phyloP scores from a whole-genome alignment of 352 stramenopile species.

The Phytophthora tentaculata region DNA sequence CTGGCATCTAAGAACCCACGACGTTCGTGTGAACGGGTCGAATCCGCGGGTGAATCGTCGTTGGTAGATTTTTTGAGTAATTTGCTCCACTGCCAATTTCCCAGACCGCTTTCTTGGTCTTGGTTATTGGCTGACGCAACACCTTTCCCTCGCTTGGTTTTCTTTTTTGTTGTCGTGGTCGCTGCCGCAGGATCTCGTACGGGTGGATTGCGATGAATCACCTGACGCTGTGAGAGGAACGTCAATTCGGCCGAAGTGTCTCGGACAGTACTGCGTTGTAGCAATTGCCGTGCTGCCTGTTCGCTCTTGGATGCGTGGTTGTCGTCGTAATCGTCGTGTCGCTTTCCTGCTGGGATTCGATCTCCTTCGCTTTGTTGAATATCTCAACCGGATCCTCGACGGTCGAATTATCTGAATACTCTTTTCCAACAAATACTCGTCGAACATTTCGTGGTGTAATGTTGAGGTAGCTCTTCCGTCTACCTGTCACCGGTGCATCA shows the following conservation, averaged over 20 bases:
- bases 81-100: too few relatives aligned
- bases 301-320: slow-evolving; percentile 31
- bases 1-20: slow-evolving; percentile 34
- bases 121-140: too few relatives aligned
- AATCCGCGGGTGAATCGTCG: slow-evolving; percentile 14
- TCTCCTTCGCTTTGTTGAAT: slow-evolving; percentile 63
- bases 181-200: slow-evolving; percentile 40
- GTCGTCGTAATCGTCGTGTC: slow-evolving; percentile 41
- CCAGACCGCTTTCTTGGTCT: too few relatives aligned
- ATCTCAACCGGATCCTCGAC: slow-evolving; percentile 44
- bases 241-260: slow-evolving; percentile 74
- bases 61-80: slow-evolving; percentile 57
- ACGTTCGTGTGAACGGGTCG: slow-evolving; percentile 29
- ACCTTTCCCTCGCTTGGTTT: slow-evolving; percentile 48
- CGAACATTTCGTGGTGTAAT: slow-evolving; percentile 72
- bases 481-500: slow-evolving; percentile 49
- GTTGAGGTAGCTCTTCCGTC: slow-evolving; percentile 72
- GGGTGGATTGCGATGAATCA: slow-evolving; percentile 76
- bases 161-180: slow-evolving; percentile 29
- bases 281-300: slow-evolving; percentile 33
- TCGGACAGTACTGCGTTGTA: slow-evolving; percentile 54
- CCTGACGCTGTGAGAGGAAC: slow-evolving; percentile 80
- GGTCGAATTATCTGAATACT: slow-evolving; percentile 21
- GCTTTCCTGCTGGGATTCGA: slow-evolving; percentile 40
- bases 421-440: slow-evolving; percentile 54